Evolutionary conservation across 1,139 yeast species (phyloP).

Genomic region (Spathaspora sp.): DNA sequence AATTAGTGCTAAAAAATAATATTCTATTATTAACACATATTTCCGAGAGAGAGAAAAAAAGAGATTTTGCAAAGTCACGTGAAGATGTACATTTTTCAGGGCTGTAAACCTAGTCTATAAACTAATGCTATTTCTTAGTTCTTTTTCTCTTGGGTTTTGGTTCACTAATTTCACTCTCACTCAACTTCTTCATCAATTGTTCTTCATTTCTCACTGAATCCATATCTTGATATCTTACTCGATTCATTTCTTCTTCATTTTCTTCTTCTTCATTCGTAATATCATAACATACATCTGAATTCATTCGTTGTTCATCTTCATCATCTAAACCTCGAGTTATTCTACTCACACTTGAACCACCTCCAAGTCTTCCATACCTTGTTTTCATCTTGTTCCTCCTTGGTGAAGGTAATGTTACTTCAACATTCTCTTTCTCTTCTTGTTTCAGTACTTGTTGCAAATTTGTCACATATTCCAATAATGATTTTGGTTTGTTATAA

Average conservation of each 20-base stretch:
- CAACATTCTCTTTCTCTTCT: constrained; percentile 4
- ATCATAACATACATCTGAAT: constrained; percentile 13
- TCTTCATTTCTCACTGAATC: constrained; percentile 28
- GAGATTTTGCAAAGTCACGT: not conserved
- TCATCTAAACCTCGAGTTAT: constrained; percentile 6
- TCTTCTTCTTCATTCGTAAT: constrained; percentile 19
- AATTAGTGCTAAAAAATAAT: not conserved
- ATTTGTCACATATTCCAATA: constrained; percentile 33
- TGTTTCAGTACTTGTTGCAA: constrained; percentile 8
- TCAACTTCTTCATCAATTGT: constrained; percentile 28
- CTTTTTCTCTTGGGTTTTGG: constrained; percentile 5
- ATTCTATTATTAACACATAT: not conserved
- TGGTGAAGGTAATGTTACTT: constrained; percentile 40
- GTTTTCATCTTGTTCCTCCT: constrained; percentile 31
- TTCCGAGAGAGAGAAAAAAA: not conserved
- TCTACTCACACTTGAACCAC: constrained; percentile 11
- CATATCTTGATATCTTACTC: constrained; percentile 32
- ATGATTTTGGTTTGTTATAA: constrained; percentile 23
- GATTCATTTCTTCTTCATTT: constrained; percentile 24
- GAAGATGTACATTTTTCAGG: constrained; percentile 4
- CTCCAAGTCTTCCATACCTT: constrained; percentile 35
- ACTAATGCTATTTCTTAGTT: constrained; percentile 2
- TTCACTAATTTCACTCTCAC: constrained; percentile 5
- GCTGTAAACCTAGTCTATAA: constrained; percentile 9
- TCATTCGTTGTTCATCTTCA: constrained; percentile 6